Percentiles rank a stretch among this genome's conserved stretches.
phyloP scores from a whole-genome alignment of 169 alveolate species.

The Sarcocystis neurona region DNA sequence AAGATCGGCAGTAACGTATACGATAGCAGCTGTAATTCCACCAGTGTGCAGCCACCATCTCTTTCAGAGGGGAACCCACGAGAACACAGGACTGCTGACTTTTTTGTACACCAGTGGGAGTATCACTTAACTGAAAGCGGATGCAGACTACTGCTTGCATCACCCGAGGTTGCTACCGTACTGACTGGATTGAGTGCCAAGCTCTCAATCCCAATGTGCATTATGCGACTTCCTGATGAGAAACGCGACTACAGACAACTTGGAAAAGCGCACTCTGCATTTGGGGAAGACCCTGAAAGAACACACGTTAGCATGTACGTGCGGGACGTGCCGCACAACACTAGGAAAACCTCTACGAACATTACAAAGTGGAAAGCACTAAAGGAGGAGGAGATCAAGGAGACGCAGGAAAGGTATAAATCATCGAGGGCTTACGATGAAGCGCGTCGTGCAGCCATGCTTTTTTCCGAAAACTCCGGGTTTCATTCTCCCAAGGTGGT shows the following conservation, averaged over 20 bases:
- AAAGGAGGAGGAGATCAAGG: background rate
- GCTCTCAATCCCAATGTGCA: constrained; percentile 15
- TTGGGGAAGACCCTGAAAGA: too few species aligned
- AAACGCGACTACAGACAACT: background rate
- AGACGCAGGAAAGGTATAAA: background rate
- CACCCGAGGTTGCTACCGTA: constrained; percentile 25
- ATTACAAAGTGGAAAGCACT: background rate
- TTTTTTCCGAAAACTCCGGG: background rate
- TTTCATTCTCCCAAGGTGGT: constrained; percentile 17
- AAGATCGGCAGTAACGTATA: background rate
- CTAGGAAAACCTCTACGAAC: background rate
- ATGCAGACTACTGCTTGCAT: constrained; percentile 1
- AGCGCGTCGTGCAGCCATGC: background rate
- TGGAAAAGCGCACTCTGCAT: background rate
- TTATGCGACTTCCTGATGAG: background rate
- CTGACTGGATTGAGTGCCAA: background rate
- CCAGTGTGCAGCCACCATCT: background rate
- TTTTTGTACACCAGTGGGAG: background rate
- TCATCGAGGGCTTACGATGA: too few species aligned
- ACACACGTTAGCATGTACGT: background rate
- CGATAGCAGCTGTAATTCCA: background rate
- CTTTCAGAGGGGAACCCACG: background rate
- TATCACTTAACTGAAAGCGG: constrained; percentile 7
- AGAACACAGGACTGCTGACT: background rate
- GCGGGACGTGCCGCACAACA: constrained; percentile 4